Percentiles rank a stretch among this genome's conserved stretches.
Conservation (phyloP, 495 filamentous ascomycete genomes). For the Hypoxylon rickii region DNA sequence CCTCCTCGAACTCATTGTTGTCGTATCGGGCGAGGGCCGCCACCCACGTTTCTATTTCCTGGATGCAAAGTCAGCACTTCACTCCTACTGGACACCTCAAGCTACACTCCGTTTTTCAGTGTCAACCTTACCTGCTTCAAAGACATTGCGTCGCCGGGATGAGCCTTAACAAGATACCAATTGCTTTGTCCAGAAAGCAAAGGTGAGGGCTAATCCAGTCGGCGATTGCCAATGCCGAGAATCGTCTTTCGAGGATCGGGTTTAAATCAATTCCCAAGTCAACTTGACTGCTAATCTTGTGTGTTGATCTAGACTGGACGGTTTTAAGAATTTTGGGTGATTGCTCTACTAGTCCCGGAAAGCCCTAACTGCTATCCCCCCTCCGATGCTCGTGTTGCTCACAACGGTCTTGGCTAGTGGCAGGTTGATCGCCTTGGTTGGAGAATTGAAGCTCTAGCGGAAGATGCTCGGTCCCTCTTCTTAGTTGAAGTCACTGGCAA, state of each 20-base stretch:
- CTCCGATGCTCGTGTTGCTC: not conserved
- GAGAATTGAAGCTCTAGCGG: constrained; percentile 1
- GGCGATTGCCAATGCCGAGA: constrained; percentile 21
- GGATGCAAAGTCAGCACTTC: constrained; percentile 25
- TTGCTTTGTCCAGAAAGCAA: constrained; percentile 40
- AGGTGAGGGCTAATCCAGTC: constrained; percentile 29
- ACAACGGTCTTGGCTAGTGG: constrained; percentile 4
- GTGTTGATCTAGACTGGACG: not conserved
- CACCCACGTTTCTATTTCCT: constrained; percentile 99
- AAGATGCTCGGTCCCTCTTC: constrained; percentile 8
- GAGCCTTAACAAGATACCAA: constrained; percentile 29
- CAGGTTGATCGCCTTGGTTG: not conserved
- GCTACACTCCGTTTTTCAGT: not conserved
- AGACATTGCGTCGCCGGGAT: constrained; percentile 57
- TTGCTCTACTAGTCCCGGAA: constrained; percentile 15
- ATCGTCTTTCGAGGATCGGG: constrained; percentile 1
- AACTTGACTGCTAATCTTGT: constrained; percentile 9
- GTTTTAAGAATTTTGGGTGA: constrained; percentile 7
- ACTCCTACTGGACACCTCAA: too few relatives aligned
- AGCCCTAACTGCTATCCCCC: constrained; percentile 9
- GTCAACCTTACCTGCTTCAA: constrained; percentile 69
- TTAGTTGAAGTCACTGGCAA: constrained; percentile 6
- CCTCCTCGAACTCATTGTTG: constrained; percentile 91
- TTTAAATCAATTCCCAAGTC: constrained; percentile 10
- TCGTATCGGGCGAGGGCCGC: constrained; percentile 89